Conservation (phyloP, 2,329 filamentous ascomycete species). For the Nemania sp. region DNA sequence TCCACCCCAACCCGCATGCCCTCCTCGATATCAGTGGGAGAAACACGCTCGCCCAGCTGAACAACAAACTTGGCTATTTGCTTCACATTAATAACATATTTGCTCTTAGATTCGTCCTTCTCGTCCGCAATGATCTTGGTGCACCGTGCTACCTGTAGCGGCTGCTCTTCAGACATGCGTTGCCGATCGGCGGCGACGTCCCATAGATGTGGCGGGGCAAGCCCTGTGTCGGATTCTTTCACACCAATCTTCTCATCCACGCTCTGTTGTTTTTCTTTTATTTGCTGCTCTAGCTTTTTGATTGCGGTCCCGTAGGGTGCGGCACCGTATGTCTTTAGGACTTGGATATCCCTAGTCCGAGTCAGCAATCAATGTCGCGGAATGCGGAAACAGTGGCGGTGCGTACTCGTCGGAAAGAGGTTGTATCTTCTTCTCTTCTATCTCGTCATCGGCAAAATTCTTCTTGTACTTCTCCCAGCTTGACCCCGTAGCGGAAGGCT, state of each 20-base stretch:
- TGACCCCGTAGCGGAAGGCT: slow-evolving; percentile 94
- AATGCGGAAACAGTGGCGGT: slow-evolving; percentile 15
- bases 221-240: slow-evolving; percentile 97
- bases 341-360: slow-evolving; percentile 89
- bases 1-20: slow-evolving; percentile 99
- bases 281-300: slow-evolving; percentile 98
- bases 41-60: slow-evolving; percentile 95
- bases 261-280: slow-evolving; percentile 98
- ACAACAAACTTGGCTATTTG: slow-evolving; percentile 99
- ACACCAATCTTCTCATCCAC: slow-evolving; percentile 99
- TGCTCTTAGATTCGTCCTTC: slow-evolving; percentile 96
- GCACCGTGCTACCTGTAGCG: slow-evolving; percentile 95
- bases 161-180: slow-evolving; percentile 98
- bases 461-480: slow-evolving; percentile 99
- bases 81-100: slow-evolving; percentile 99
- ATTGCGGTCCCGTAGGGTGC: slow-evolving; percentile 93
- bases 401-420: slow-evolving; percentile 95
- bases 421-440: slow-evolving; percentile 99
- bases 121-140: slow-evolving; percentile 99
- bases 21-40: slow-evolving; percentile 98
- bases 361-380: slow-evolving; percentile 40
- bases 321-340: slow-evolving; percentile 98
- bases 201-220: slow-evolving; percentile 98
- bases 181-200: slow-evolving; percentile 97
- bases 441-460: slow-evolving; percentile 94